A percentile compares a stretch with the other conserved stretches of the same genome.
Evolutionary conservation across 2,329 filamentous ascomycete genomes (phyloP).

Genomic region (Aspergillus carbonarius): DNA sequence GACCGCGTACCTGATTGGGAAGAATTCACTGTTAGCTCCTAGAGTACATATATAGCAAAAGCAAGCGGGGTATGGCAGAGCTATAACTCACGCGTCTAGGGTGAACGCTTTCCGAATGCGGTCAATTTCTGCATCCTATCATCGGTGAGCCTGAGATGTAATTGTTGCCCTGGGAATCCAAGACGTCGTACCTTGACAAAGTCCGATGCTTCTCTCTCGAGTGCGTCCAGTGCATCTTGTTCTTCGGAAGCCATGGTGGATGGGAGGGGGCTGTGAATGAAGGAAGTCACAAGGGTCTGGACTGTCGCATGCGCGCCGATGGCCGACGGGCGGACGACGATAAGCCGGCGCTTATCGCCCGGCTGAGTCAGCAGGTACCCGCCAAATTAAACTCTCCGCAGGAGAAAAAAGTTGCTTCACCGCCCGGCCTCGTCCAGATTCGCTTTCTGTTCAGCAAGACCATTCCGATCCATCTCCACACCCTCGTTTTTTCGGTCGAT

Average conservation of each 20-base stretch:
- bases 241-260: constrained; percentile 59
- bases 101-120: constrained; percentile 89
- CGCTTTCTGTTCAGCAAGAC: constrained; percentile 9
- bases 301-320: neutral
- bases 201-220: constrained; percentile 83
- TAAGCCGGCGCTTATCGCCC: constrained; percentile 31
- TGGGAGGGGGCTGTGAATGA: neutral
- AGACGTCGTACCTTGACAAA: constrained; percentile 70
- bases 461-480: neutral
- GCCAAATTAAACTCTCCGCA: neutral
- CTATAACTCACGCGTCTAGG: constrained; percentile 61
- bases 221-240: constrained; percentile 72
- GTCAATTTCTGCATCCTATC: constrained; percentile 88
- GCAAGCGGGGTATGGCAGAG: neutral
- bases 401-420: constrained; percentile 33
- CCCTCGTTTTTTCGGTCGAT: neutral
- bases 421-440: constrained; percentile 15
- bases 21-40: neutral
- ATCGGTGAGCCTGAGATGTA: neutral
- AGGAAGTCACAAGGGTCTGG: neutral
- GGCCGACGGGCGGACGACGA: constrained; percentile 3
- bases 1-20: constrained; percentile 70
- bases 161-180: neutral
- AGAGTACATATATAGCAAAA: neutral
- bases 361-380: constrained; percentile 35